phyloP scores from a whole-genome alignment of 768 basidiomycete genomes.

The Artomyces pyxidatus region DNA sequence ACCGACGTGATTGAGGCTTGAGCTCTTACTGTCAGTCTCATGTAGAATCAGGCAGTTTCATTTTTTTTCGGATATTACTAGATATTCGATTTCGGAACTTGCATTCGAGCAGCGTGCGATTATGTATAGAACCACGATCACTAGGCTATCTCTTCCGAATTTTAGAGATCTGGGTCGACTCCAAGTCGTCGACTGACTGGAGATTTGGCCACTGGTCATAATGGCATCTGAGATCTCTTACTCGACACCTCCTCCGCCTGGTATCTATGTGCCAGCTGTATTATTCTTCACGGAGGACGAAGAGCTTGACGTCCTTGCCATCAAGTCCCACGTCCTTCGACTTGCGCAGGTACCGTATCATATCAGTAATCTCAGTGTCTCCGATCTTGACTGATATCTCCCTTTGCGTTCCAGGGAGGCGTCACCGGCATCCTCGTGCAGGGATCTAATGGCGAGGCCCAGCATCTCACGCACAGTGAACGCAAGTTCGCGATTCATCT shows the following conservation, averaged over 20 bases:
- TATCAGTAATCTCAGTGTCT: conserved; percentile 5
- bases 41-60: too few species aligned
- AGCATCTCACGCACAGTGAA: conserved; percentile 67
- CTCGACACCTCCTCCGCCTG: conserved; percentile 60
- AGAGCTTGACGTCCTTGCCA: conserved; percentile 58
- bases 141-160: too few species aligned
- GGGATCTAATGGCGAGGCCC: conserved; percentile 71
- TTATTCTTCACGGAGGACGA: conserved; percentile 66
- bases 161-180: too few species aligned
- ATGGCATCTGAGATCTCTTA: too few species aligned
- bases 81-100: too few species aligned
- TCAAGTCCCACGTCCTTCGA: conserved; percentile 62
- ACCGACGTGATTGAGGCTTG: too few species aligned
- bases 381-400: conserved; percentile 7
- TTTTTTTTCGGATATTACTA: too few species aligned
- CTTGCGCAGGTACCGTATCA: conserved; percentile 51
- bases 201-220: too few species aligned
- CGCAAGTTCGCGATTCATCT: conserved; percentile 53
- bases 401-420: conserved; percentile 42
- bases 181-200: too few species aligned
- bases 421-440: conserved; percentile 67
- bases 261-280: conserved; percentile 73
- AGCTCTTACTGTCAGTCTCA: too few species aligned
- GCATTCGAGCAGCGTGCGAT: too few species aligned
- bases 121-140: too few species aligned